phyloP scores from a whole-genome alignment of 2,329 filamentous ascomycete genomes.

The Aspergillus neoniger region DNA sequence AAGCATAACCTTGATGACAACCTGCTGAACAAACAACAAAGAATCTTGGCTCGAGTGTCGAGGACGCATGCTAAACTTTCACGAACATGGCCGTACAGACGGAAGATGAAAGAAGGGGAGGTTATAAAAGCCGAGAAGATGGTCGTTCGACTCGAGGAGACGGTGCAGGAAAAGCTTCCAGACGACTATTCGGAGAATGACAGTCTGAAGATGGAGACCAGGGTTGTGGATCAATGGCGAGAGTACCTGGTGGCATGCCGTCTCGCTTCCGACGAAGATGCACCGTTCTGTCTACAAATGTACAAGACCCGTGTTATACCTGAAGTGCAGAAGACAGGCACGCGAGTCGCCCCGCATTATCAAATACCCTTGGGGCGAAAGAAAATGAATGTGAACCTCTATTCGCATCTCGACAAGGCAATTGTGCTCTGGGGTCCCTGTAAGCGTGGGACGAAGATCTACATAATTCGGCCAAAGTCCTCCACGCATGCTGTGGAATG shows the following conservation, averaged over 20 bases:
- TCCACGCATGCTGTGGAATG: constrained; percentile 65
- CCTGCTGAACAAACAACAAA: constrained; percentile 42
- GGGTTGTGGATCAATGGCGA: constrained; percentile 64
- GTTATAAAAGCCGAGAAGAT: constrained; percentile 69
- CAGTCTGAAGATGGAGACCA: constrained; percentile 60
- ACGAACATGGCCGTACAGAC: constrained; percentile 36
- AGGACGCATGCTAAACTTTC: constrained; percentile 40
- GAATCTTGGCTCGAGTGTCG: constrained; percentile 41
- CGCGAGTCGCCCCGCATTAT: constrained; percentile 57
- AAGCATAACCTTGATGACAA: constrained; percentile 50
- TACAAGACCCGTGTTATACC: constrained; percentile 66
- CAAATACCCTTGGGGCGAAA: constrained; percentile 59
- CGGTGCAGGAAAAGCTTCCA: constrained; percentile 53
- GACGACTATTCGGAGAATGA: constrained; percentile 66
- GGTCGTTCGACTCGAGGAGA: constrained; percentile 64
- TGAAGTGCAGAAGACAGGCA: constrained; percentile 56
- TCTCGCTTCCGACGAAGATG: constrained; percentile 56
- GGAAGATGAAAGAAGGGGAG: constrained; percentile 56
- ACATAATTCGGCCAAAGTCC: constrained; percentile 63
- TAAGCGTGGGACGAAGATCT: constrained; percentile 58
- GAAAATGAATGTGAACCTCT: constrained; percentile 61
- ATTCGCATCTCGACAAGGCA: constrained; percentile 67
- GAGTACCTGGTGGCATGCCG: constrained; percentile 66
- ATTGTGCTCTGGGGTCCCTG: constrained; percentile 63
- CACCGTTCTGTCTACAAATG: constrained; percentile 59